A percentile compares a stretch with the other conserved stretches of the same genome.
Conservation (phyloP, 805 yeast species). For the Wickerhamia fluorescens region DNA sequence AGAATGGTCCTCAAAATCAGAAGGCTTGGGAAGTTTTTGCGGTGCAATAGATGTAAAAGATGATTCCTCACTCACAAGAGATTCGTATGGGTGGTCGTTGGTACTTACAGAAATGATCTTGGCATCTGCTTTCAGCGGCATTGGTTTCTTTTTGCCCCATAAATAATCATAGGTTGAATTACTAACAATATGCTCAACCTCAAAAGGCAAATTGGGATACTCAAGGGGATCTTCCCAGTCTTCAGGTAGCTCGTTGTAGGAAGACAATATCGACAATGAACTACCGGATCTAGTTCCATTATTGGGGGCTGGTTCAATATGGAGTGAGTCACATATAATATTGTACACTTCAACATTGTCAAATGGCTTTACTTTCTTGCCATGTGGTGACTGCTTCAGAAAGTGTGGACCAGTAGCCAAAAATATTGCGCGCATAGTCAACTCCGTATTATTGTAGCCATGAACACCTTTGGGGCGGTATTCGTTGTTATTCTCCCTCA, state of each 20-base stretch:
- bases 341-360: constrained; percentile 68
- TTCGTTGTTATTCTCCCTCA: constrained; percentile 40
- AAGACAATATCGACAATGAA: constrained; percentile 12
- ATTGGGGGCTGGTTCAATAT: constrained; percentile 44
- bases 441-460: constrained; percentile 74
- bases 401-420: constrained; percentile 80
- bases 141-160: constrained; percentile 25
- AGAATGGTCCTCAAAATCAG: constrained; percentile 13
- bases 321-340: constrained; percentile 60
- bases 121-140: background rate
- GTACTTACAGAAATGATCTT: constrained; percentile 12
- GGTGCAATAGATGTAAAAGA: constrained; percentile 10
- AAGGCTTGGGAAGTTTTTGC: constrained; percentile 19
- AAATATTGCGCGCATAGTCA: constrained; percentile 79
- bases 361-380: constrained; percentile 50
- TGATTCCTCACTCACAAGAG: constrained; percentile 19
- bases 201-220: constrained; percentile 48
- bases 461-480: constrained; percentile 73
- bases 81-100: constrained; percentile 17
- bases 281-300: constrained; percentile 41
- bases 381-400: constrained; percentile 22
- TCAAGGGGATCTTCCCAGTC: constrained; percentile 41
- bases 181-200: constrained; percentile 36
- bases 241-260: constrained; percentile 22
- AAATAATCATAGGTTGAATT: constrained; percentile 48